Conservation (phyloP, 2,329 filamentous ascomycete species). For the Fusarium sp. region DNA sequence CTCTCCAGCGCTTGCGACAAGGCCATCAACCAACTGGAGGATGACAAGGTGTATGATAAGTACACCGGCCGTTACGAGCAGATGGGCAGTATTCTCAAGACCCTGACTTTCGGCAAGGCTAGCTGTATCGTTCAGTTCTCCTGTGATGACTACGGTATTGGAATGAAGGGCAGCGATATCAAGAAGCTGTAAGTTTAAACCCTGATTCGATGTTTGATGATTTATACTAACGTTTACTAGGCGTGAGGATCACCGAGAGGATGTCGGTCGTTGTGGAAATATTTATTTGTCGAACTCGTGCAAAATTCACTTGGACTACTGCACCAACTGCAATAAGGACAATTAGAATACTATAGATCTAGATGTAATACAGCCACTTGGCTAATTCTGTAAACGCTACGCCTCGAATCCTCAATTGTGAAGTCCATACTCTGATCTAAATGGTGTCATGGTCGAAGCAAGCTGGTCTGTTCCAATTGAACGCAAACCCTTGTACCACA, state of each 20-base stretch:
- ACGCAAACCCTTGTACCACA: background rate
- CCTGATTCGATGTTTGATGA: fast-evolving
- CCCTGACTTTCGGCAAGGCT: background rate
- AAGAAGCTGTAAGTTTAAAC: conserved; percentile 19
- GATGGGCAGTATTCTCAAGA: conserved; percentile 23
- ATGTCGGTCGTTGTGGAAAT: conserved; percentile 8
- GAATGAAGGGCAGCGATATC: conserved; percentile 21
- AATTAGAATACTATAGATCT: background rate
- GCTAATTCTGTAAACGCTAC: background rate
- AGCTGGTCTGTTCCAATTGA: background rate
- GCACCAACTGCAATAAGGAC: background rate
- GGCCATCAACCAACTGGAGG: conserved; percentile 7
- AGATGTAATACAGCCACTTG: background rate
- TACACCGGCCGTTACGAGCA: background rate
- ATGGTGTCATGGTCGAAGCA: fast-evolving
- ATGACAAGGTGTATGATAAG: conserved; percentile 8
- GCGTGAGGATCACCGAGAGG: background rate
- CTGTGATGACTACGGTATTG: conserved; percentile 20
- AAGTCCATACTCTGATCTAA: background rate
- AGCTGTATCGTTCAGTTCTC: conserved; percentile 16
- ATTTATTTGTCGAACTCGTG: conserved; percentile 17
- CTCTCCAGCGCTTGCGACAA: background rate
- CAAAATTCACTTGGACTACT: conserved; percentile 23
- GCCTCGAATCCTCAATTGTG: background rate
- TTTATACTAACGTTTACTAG: background rate